Conservation (phyloP, 139 green algal species). For the Edaphochlamys debaryana region DNA sequence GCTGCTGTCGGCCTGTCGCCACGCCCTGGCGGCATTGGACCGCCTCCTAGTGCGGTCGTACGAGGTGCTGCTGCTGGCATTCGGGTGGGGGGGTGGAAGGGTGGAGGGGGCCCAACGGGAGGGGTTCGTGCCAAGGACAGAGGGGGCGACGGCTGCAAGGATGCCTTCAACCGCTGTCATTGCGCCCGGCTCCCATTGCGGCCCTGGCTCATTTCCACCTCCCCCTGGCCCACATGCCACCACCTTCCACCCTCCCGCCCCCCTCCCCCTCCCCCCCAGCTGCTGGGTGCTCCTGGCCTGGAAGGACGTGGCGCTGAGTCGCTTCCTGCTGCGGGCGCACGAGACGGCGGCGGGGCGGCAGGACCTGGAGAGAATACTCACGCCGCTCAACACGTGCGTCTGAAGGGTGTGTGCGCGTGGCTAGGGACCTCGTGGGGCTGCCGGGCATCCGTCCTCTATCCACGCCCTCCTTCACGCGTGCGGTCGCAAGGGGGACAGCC, state of each 20-base stretch:
- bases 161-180: too few relatives aligned
- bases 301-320: conserved; percentile 28
- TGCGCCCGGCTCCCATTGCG: too few relatives aligned
- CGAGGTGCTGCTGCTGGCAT: conserved; percentile 27
- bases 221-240: too few relatives aligned
- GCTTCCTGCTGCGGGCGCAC: neutral
- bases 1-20: neutral
- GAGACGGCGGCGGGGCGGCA: conserved; percentile 3
- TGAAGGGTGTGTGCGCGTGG: too few relatives aligned
- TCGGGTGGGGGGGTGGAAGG: neutral
- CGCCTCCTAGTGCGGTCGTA: neutral
- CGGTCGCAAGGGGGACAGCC: too few relatives aligned
- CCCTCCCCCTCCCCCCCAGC: neutral
- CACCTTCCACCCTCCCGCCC: too few relatives aligned
- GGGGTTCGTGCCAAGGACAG: neutral
- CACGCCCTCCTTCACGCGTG: too few relatives aligned
- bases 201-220: too few relatives aligned
- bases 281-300: conserved; percentile 27
- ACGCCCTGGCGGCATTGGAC: neutral
- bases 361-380: conserved; percentile 24
- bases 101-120: too few relatives aligned
- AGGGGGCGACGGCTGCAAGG: too few relatives aligned
- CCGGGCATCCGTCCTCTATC: too few relatives aligned
- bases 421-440: too few relatives aligned
- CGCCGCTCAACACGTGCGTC: conserved; percentile 28